Evolutionary conservation across 2,329 filamentous ascomycete genomes (phyloP).

Genomic region (Colletotrichum salicis): DNA sequence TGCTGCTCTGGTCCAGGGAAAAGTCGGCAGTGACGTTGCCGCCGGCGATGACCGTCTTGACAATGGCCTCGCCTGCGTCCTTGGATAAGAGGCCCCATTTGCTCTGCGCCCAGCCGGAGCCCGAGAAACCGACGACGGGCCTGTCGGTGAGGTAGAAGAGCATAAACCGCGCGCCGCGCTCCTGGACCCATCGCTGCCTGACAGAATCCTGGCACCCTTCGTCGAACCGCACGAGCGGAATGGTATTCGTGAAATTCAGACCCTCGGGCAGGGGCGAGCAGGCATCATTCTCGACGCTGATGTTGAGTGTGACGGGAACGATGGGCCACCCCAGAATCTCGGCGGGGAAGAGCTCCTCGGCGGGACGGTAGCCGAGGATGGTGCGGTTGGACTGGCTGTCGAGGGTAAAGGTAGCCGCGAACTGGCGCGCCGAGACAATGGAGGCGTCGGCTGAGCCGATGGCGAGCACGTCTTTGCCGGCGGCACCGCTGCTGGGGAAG

Average conservation of each 20-base stretch:
- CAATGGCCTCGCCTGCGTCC: conserved; percentile 44
- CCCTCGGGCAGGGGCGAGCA: conserved; percentile 37
- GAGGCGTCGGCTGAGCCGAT: conserved; percentile 35
- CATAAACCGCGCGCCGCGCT: conserved; percentile 43
- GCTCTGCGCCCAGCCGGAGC: conserved; percentile 30
- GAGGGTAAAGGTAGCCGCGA: conserved; percentile 39
- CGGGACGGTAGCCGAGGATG: conserved; percentile 40
- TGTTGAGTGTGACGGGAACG: conserved; percentile 40
- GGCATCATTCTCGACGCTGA: conserved; percentile 40
- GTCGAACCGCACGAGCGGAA: conserved; percentile 31
- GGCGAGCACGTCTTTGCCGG: conserved; percentile 41
- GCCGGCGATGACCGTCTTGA: conserved; percentile 43
- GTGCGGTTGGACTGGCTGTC: conserved; percentile 39
- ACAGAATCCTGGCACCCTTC: conserved; percentile 26
- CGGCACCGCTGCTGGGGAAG: conserved; percentile 39
- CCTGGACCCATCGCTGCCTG: conserved; percentile 45
- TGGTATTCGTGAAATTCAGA: conserved; percentile 16
- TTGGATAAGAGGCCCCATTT: conserved; percentile 25
- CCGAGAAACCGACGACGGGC: conserved; percentile 28
- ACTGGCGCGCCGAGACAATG: conserved; percentile 27
- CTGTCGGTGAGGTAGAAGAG: conserved; percentile 47
- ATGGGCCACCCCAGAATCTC: conserved; percentile 40
- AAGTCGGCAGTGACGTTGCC: conserved; percentile 45
- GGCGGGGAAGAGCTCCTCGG: conserved; percentile 37
- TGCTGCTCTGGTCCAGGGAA: conserved; percentile 19